A percentile compares a stretch with the other conserved stretches of the same genome.
These are phyloP conservation scores for Croton setiger DNA, from an alignment of 441 rosid species.

Conservation along the genomic window DNA sequence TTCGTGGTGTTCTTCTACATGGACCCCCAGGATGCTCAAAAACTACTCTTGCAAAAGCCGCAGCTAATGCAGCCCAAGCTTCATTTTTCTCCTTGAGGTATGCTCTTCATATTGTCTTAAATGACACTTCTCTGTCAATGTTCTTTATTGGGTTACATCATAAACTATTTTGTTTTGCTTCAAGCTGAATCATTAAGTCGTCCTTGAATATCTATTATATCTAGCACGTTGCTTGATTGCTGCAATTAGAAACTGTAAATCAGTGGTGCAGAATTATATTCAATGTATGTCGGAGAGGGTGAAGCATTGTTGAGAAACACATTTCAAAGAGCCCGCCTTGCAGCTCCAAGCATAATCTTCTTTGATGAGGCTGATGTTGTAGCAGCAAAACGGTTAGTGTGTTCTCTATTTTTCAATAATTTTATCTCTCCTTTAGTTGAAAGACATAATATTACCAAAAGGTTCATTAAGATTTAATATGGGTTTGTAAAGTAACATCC, in stretches of 20 bases:
- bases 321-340: constrained; percentile 86
- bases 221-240: background rate
- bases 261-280: constrained; percentile 93
- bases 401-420: background rate
- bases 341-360: constrained; percentile 92
- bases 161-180: background rate
- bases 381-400: constrained; percentile 69
- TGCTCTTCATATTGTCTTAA: constrained; percentile 9
- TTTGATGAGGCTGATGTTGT: constrained; percentile 93
- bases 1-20: constrained; percentile 84
- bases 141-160: background rate
- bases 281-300: constrained; percentile 98
- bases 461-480: too few relatives aligned
- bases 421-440: background rate
- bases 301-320: constrained; percentile 88
- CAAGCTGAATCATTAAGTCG: background rate
- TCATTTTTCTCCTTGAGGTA: constrained; percentile 93
- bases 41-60: constrained; percentile 96
- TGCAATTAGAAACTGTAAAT: constrained; percentile 11
- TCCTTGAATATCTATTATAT: background rate
- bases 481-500: background rate
- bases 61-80: constrained; percentile 89
- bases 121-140: background rate
- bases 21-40: constrained; percentile 99
- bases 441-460: too few relatives aligned